phyloP scores from a whole-genome alignment of 805 yeast species.

The Ogataea sp. region DNA sequence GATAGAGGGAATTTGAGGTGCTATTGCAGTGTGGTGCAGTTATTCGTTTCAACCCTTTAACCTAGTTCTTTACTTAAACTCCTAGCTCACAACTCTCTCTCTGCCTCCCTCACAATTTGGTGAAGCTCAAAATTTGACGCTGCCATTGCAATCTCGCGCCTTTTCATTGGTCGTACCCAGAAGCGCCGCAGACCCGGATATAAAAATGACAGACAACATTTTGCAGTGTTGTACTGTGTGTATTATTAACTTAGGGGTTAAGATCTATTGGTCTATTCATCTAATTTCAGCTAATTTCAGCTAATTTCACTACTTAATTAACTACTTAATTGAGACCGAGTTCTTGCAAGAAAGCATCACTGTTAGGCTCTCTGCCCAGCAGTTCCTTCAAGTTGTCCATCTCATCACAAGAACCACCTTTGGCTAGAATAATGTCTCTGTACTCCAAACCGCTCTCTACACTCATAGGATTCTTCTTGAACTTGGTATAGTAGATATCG shows the following conservation, averaged over 20 bases:
- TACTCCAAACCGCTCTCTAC: constrained; percentile 53
- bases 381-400: constrained; percentile 55
- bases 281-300: no score
- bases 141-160: not conserved
- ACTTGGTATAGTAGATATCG: constrained; percentile 69
- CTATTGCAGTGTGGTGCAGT: not conserved
- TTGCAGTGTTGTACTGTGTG: no score
- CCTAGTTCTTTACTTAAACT: no score
- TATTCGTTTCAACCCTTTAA: no score
- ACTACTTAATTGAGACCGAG: constrained; percentile 32
- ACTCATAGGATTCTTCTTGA: constrained; percentile 61
- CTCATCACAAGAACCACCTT: constrained; percentile 71
- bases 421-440: constrained; percentile 58
- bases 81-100: no score
- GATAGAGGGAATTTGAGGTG: not conserved
- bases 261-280: no score
- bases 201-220: not conserved
- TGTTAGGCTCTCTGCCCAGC: constrained; percentile 69
- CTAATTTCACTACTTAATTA: no score
- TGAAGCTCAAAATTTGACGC: not conserved
- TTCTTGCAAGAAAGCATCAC: constrained; percentile 65
- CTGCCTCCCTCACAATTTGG: not conserved
- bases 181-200: no score
- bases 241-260: no score
- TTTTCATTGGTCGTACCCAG: not conserved